Evolutionary conservation across 73 alveolate genomes (phyloP).

Genomic region (Paramecium bursaria): DNA sequence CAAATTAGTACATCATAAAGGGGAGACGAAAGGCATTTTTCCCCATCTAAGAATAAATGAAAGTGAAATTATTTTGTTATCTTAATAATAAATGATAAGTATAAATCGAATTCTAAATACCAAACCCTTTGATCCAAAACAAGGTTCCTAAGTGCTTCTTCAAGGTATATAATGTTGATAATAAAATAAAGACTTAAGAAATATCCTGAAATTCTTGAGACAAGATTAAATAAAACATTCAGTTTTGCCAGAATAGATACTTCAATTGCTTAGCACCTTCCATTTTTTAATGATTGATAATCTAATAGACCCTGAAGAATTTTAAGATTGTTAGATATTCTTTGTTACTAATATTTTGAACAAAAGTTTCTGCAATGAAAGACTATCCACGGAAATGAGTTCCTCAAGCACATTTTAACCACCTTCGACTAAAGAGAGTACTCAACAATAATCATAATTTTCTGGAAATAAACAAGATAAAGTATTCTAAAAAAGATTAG

Average conservation of each 20-base stretch:
- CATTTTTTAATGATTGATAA: constrained; percentile 19
- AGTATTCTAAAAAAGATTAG: constrained; percentile 36
- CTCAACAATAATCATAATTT: not conserved
- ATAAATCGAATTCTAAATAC: too few relatives aligned
- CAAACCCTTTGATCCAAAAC: too few relatives aligned
- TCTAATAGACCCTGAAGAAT: not conserved
- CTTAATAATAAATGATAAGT: too few relatives aligned
- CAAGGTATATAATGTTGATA: too few relatives aligned
- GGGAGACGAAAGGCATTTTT: too few relatives aligned
- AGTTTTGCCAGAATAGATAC: constrained; percentile 47
- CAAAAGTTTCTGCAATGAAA: constrained; percentile 16
- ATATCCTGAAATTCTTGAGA: too few relatives aligned
- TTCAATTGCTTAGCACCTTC: constrained; percentile 12
- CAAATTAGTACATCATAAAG: too few relatives aligned
- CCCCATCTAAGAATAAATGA: too few relatives aligned
- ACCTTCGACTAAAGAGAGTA: not conserved
- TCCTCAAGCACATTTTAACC: constrained; percentile 36
- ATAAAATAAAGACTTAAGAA: too few relatives aligned
- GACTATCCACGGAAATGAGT: constrained; percentile 62
- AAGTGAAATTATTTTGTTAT: too few relatives aligned
- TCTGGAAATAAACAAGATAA: constrained; percentile 16
- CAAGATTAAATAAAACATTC: too few relatives aligned
- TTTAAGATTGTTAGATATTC: constrained; percentile 51
- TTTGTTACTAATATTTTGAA: constrained; percentile 48
- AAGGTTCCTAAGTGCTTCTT: too few relatives aligned